These are phyloP conservation scores for Xerocomus amazonicus DNA, from an alignment of 1,284 basidiomycete species.

Conservation along the genomic window DNA sequence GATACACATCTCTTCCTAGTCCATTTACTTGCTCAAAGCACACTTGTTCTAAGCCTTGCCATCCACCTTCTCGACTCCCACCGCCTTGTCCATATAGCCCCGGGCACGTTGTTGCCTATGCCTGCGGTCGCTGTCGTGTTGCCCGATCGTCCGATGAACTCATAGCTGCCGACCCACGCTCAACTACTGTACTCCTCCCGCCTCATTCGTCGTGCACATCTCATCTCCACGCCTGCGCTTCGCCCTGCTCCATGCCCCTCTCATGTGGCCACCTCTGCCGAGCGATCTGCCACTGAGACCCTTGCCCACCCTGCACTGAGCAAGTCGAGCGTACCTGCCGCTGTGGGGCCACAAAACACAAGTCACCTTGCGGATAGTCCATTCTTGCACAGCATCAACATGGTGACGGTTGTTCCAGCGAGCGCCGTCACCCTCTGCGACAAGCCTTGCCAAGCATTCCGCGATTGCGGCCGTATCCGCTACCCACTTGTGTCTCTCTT, in stretches of 20 bases:
- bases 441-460: slow-evolving; percentile 67
- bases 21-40: slow-evolving; percentile 76
- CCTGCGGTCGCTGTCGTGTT: slow-evolving; percentile 63
- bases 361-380: slow-evolving; percentile 43
- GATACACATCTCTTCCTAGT: slow-evolving; percentile 34
- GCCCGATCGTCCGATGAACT: slow-evolving; percentile 43
- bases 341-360: slow-evolving; percentile 66
- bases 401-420: slow-evolving; percentile 19
- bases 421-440: slow-evolving; percentile 70
- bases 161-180: slow-evolving; percentile 13
- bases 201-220: slow-evolving; percentile 63
- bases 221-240: slow-evolving; percentile 75
- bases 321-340: slow-evolving; percentile 71
- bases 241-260: slow-evolving; percentile 63
- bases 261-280: slow-evolving; percentile 70
- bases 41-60: slow-evolving; percentile 63
- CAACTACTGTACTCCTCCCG: slow-evolving; percentile 27
- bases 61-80: slow-evolving; percentile 62
- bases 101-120: slow-evolving; percentile 63
- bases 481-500: slow-evolving; percentile 69
- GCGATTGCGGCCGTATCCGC: slow-evolving; percentile 74
- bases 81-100: slow-evolving; percentile 75
- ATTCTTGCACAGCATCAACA: slow-evolving; percentile 10
- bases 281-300: slow-evolving; percentile 52
- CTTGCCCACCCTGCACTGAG: slow-evolving; percentile 74